A percentile compares a stretch with the other conserved stretches of the same genome.
Conservation (phyloP, 2,329 filamentous ascomycete species). For the Ambrosiella xylebori region DNA sequence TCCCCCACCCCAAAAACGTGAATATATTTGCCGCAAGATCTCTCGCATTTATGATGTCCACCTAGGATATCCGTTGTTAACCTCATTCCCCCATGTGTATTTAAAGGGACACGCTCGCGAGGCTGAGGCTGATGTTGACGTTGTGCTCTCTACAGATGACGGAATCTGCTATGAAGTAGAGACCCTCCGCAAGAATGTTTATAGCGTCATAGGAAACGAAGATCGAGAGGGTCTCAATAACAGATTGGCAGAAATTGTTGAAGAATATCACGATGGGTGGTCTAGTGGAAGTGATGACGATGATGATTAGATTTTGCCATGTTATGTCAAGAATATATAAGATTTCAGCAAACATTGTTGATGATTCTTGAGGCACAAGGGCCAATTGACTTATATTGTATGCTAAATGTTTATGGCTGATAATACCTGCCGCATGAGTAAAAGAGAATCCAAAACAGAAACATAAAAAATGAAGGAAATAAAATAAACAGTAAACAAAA, state of each 20-base stretch:
- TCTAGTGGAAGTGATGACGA: constrained; percentile 57
- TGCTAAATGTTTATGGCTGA: neutral
- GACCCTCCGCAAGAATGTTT: constrained; percentile 43
- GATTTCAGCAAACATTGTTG: neutral
- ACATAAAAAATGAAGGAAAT: neutral
- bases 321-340: neutral
- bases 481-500: neutral
- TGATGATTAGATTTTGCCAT: constrained; percentile 31
- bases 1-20: neutral
- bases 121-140: constrained; percentile 28
- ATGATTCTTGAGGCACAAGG: neutral
- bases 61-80: constrained; percentile 57
- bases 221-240: constrained; percentile 75
- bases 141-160: constrained; percentile 57
- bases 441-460: neutral
- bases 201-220: constrained; percentile 48
- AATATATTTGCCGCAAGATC: constrained; percentile 5
- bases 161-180: constrained; percentile 54
- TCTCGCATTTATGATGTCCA: constrained; percentile 27
- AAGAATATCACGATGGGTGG: constrained; percentile 83
- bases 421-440: neutral
- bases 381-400: neutral
- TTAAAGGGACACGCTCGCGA: constrained; percentile 17
- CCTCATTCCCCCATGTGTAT: constrained; percentile 72
- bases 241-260: constrained; percentile 62